Conservation (phyloP, 2,329 filamentous ascomycete genomes). For the Sporothrix brunneoviolacea region DNA sequence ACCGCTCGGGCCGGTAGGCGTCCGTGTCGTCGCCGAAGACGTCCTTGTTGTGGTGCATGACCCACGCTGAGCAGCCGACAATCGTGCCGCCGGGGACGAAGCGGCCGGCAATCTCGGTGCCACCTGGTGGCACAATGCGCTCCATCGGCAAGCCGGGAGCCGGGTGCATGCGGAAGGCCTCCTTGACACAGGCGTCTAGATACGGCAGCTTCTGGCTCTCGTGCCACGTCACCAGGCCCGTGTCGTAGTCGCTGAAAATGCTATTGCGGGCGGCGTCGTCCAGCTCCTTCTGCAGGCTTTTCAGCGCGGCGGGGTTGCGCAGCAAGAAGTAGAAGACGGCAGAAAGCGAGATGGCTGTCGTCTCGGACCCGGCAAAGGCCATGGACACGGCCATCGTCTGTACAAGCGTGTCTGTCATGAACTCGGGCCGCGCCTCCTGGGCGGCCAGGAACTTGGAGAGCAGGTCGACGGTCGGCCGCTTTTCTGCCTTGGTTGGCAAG, state of each 20-base stretch:
- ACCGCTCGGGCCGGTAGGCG: conserved; percentile 61
- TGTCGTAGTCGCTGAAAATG: conserved; percentile 42
- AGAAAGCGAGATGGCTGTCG: conserved; percentile 67
- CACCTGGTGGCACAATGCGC: conserved; percentile 60
- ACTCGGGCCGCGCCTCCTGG: conserved; percentile 58
- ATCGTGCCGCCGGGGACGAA: conserved; percentile 63
- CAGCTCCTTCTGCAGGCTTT: conserved; percentile 53
- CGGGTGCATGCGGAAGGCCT: conserved; percentile 70
- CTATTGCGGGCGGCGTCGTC: conserved; percentile 51
- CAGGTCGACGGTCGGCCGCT: conserved; percentile 49
- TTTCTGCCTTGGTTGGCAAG: conserved; percentile 32
- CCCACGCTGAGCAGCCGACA: conserved; percentile 69
- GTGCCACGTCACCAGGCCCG: conserved; percentile 60
- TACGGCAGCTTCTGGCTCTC: conserved; percentile 66
- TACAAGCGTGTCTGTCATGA: conserved; percentile 65
- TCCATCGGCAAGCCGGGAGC: conserved; percentile 67
- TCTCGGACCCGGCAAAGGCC: conserved; percentile 71
- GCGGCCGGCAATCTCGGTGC: conserved; percentile 55
- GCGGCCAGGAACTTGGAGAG: conserved; percentile 68
- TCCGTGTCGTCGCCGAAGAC: conserved; percentile 65
- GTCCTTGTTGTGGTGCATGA: conserved; percentile 60
- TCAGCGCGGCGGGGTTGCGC: conserved; percentile 51
- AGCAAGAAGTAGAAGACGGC: conserved; percentile 69
- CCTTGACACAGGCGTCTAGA: conserved; percentile 71
- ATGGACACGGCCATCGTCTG: conserved; percentile 66